Percentiles rank a stretch among this genome's conserved stretches.
Evolutionary conservation across 345 rosid genomes (phyloP).

Genomic region (Camelina hispida): DNA sequence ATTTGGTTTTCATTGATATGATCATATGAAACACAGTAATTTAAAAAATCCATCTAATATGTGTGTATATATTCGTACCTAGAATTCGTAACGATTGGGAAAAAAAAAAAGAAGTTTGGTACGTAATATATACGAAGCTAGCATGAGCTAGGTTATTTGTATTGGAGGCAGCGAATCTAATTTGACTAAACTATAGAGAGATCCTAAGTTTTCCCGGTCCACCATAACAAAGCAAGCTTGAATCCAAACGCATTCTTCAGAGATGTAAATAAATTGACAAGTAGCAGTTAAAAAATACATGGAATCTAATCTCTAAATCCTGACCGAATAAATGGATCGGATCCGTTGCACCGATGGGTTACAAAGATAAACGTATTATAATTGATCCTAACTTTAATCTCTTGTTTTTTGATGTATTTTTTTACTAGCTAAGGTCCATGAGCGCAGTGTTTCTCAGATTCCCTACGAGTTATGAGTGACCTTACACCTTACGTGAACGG

Average conservation of each 20-base stretch:
- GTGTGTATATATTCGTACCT: background rate
- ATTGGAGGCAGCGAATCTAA: background rate
- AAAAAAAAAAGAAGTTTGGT: background rate
- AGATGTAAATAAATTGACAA: constrained; percentile 24
- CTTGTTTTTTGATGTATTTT: background rate
- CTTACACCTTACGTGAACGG: constrained; percentile 18
- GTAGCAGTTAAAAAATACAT: constrained; percentile 9
- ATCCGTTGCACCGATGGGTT: constrained; percentile 32
- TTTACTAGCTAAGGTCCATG: constrained; percentile 27
- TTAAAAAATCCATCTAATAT: too few relatives aligned
- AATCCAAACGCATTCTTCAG: constrained; percentile 19
- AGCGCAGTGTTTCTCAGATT: constrained; percentile 33
- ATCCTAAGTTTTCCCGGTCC: constrained; percentile 1
- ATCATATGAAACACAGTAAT: too few relatives aligned
- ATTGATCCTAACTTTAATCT: constrained; percentile 30
- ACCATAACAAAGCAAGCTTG: constrained; percentile 15
- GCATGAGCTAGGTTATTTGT: background rate
- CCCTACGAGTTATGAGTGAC: constrained; percentile 28
- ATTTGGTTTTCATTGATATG: too few relatives aligned
- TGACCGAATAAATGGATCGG: constrained; percentile 34
- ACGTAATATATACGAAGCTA: background rate
- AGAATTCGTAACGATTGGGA: constrained; percentile 11
- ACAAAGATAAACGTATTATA: constrained; percentile 39
- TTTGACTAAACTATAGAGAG: constrained; percentile 16
- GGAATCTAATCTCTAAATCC: constrained; percentile 35